Percentiles rank a stretch among this genome's conserved stretches.
These are phyloP conservation scores for Diaporthe citriasiana DNA, from an alignment of 2,329 filamentous ascomycete species.

Conservation along the genomic window DNA sequence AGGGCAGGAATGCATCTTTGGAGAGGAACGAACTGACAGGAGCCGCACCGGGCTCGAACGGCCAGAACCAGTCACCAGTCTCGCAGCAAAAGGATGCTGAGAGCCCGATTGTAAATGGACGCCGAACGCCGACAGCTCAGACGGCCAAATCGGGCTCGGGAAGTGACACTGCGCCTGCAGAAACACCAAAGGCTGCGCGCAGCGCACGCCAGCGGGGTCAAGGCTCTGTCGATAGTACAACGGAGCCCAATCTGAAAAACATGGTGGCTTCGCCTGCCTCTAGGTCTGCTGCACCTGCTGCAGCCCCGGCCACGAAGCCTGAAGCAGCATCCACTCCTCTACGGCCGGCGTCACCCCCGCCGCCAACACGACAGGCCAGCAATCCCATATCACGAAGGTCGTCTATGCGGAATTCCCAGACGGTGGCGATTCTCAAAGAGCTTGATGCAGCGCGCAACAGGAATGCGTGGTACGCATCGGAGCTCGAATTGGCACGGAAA, in stretches of 20 bases:
- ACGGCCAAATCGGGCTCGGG: slow-evolving; percentile 52
- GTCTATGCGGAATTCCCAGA: slow-evolving; percentile 73
- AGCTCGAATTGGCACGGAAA: slow-evolving; percentile 91
- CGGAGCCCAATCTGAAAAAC: slow-evolving; percentile 67
- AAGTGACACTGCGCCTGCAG: slow-evolving; percentile 46
- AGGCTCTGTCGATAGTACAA: slow-evolving; percentile 77
- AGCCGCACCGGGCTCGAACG: slow-evolving; percentile 40
- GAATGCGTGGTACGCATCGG: slow-evolving; percentile 97
- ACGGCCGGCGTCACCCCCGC: slow-evolving; percentile 70
- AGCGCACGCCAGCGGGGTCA: slow-evolving; percentile 70
- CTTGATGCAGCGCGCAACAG: slow-evolving; percentile 86
- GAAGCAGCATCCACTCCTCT: slow-evolving; percentile 29
- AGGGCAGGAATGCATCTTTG: slow-evolving; percentile 62
- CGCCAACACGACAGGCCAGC: slow-evolving; percentile 69
- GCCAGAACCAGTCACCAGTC: slow-evolving; percentile 58
- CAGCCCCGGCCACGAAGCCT: slow-evolving; percentile 51
- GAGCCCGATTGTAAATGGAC: slow-evolving; percentile 69
- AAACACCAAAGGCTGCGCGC: slow-evolving; percentile 57
- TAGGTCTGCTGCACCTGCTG: slow-evolving; percentile 23
- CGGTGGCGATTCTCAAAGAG: slow-evolving; percentile 85
- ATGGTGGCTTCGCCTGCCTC: slow-evolving; percentile 44
- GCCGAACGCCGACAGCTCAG: slow-evolving; percentile 73
- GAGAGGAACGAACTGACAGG: slow-evolving; percentile 57
- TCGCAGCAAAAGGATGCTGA: slow-evolving; percentile 64
- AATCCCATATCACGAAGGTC: slow-evolving; percentile 72